Evolutionary conservation across 176 grass and related monocot species (phyloP).

Genomic region (Alloteropsis semialata): DNA sequence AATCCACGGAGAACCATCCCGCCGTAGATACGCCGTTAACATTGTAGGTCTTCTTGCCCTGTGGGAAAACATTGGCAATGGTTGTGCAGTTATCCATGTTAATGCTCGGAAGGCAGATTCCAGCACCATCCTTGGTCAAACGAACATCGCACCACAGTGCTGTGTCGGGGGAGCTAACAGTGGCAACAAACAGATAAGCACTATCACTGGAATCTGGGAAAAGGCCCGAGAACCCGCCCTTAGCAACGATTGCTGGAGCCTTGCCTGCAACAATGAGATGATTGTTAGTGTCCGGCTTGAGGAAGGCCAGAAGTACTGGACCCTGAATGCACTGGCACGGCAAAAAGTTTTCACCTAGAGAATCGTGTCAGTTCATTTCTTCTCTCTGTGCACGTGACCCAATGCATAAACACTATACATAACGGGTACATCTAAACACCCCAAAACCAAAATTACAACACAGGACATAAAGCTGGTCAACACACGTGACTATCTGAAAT

Average conservation of each 20-base stretch:
- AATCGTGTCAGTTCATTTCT: no score
- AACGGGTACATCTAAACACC: no score
- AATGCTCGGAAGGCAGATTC: constrained; percentile 67
- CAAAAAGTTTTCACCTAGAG: no score
- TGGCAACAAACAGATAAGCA: constrained; percentile 22
- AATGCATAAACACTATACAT: no score
- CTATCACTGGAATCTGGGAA: constrained; percentile 66
- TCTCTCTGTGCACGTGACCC: no score
- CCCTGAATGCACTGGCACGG: background rate
- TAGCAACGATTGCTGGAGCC: constrained; percentile 58
- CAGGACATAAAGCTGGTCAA: background rate
- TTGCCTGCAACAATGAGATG: constrained; percentile 55
- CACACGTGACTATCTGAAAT: background rate
- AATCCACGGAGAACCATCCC: constrained; percentile 87
- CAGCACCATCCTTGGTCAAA: constrained; percentile 59
- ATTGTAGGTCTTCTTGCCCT: constrained; percentile 42
- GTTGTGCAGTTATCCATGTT: constrained; percentile 58
- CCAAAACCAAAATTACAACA: background rate
- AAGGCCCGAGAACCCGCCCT: constrained; percentile 81
- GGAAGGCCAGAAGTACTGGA: background rate
- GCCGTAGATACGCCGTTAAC: constrained; percentile 50
- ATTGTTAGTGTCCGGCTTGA: constrained; percentile 19
- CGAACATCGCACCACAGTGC: constrained; percentile 64
- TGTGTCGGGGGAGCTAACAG: background rate
- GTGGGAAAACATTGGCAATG: constrained; percentile 29